phyloP scores from a whole-genome alignment of 306 rosid genomes.

The Pterocarpus macrocarpus region DNA sequence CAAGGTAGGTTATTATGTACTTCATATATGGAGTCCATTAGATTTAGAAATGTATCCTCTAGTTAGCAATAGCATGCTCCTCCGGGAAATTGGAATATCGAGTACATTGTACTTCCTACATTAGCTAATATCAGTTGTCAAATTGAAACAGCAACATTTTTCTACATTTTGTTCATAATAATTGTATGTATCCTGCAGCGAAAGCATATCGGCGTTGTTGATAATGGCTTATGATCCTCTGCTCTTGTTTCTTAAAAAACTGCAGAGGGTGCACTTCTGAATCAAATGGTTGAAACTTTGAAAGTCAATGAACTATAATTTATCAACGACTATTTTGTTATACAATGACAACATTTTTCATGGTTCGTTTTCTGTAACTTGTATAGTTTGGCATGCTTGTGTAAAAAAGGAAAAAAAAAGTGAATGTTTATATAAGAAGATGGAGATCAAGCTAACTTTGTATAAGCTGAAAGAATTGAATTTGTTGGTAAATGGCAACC shows the following conservation, averaged over 20 bases:
- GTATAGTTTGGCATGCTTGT: constrained; percentile 40
- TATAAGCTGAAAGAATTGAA: constrained; percentile 42
- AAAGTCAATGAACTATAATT: neutral
- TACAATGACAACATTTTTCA: neutral
- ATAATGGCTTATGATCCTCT: neutral
- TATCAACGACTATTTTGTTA: neutral
- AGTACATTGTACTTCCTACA: too few relatives aligned
- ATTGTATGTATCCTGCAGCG: too few relatives aligned
- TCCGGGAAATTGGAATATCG: too few relatives aligned
- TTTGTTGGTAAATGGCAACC: constrained; percentile 26
- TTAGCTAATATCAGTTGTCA: too few relatives aligned
- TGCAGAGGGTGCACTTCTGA: neutral
- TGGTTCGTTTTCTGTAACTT: constrained; percentile 12
- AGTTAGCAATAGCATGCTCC: too few relatives aligned
- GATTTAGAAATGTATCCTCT: too few relatives aligned
- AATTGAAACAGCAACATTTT: too few relatives aligned
- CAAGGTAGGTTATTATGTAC: too few relatives aligned
- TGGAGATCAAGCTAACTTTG: constrained; percentile 5
- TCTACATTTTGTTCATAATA: too few relatives aligned
- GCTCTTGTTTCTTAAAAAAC: neutral
- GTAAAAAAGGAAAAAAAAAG: constrained; percentile 2
- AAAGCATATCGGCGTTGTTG: too few relatives aligned
- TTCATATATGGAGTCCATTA: too few relatives aligned
- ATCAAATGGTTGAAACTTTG: neutral
- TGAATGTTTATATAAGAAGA: neutral